Conservation (phyloP, 2,329 filamentous ascomycete species). For the Pseudocercospora macadamiae region DNA sequence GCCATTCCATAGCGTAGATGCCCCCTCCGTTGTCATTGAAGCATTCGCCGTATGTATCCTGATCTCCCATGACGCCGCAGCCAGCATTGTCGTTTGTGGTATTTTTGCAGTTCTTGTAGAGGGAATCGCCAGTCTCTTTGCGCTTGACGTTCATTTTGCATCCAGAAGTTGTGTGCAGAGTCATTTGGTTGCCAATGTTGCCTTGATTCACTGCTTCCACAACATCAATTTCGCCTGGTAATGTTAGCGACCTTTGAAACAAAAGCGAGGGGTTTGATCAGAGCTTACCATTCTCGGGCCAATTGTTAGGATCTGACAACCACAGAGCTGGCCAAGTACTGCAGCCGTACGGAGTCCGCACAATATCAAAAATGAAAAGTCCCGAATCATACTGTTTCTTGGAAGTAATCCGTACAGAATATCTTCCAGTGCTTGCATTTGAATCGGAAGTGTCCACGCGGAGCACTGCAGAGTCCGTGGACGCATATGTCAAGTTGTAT, state of each 20-base stretch:
- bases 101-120: conserved; percentile 33
- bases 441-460: conserved; percentile 34
- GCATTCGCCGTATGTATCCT: conserved; percentile 35
- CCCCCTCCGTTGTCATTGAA: conserved; percentile 39
- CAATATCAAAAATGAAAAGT: conserved; percentile 42
- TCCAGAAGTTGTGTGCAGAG: conserved; percentile 36
- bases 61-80: conserved; percentile 33
- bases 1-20: conserved; percentile 39
- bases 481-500: conserved; percentile 38
- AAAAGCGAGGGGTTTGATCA: no score
- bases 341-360: conserved; percentile 41
- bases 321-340: conserved; percentile 46
- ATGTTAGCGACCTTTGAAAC: not conserved
- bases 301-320: conserved; percentile 48
- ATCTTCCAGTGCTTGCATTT: conserved; percentile 35
- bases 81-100: conserved; percentile 34
- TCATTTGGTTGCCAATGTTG: conserved; percentile 29
- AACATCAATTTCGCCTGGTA: conserved; percentile 36
- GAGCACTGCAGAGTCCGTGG: conserved; percentile 30
- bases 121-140: conserved; percentile 35
- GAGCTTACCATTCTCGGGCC: conserved; percentile 33
- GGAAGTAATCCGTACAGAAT: conserved; percentile 40
- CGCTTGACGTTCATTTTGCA: conserved; percentile 38
- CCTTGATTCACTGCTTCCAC: conserved; percentile 40
- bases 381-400: conserved; percentile 42